Base-by-base conservation (phyloP, 768 basidiomycete genomes). In the Serendipita sp. region DNA sequence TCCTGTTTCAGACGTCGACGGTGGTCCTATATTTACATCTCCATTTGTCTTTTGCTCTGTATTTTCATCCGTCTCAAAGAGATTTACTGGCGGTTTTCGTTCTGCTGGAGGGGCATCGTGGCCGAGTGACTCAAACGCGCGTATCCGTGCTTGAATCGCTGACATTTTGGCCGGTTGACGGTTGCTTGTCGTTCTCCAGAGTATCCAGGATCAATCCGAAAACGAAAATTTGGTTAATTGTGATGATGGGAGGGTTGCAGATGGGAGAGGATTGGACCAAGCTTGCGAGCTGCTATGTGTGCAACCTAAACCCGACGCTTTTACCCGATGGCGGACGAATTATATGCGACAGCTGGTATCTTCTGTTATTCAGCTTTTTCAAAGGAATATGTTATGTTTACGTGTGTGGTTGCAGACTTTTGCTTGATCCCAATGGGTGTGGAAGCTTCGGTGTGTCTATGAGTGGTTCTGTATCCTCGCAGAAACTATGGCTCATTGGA, bases 361-460 rank as follows among this genome's bases (percentile, higher is more conserved):
- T 46, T 35, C 16, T 30, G 10, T n/a, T 41, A 41, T 10, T 66
- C 45, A 67, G 63, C 35, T 45, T 18, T 45, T 32, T 64, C 45
- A 51, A 51, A 32, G 48, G n/a, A 5, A n/a, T 7, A 8, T 51
- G 48, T 18, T 32, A 51, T 32, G 48, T 41, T 41, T 5, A 41
- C 41, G 13, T 32, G 16, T n/a, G 32, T n/a, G 48, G 32, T 8
- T 18, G 44, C 66, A 91, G 91, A 93, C 73, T 92, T 94, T 71
- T 93, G 91, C 70, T 81, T 93, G 45, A 85, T 92, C 65, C 92
- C 91, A 11, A 86, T 93, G 64, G 91, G 91, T 65, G 89, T 87
- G 1, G 81, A 83, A 35, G 75, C 88, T 28, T 91, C 88, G 3
- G 91, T 87, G 68, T 53, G 80, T 66, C 18, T 18, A 15, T 38